Conservation (phyloP, 2,329 filamentous ascomycete species). For the Arthrobotrys conoides region DNA sequence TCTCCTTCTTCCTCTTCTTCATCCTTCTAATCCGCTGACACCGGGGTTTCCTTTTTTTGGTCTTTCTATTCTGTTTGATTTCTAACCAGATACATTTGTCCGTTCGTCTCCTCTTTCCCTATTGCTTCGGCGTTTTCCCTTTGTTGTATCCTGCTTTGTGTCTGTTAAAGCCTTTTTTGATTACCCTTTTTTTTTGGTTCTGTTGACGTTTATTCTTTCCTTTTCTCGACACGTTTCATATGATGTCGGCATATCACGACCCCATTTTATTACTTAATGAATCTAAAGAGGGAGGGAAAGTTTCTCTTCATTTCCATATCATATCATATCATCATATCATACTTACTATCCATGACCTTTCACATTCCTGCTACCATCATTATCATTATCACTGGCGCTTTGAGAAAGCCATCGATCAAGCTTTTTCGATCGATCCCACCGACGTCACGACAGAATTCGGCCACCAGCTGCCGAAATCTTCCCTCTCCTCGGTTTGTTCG, state of each 20-base stretch:
- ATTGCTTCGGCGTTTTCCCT: conserved; percentile 17
- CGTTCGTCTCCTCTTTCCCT: neutral
- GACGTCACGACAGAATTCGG: neutral
- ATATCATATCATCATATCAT: too few relatives aligned
- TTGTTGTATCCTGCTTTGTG: conserved; percentile 1
- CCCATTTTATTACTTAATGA: conserved; percentile 37
- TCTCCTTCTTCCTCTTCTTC: neutral
- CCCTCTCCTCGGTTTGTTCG: neutral
- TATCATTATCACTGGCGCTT: too few relatives aligned
- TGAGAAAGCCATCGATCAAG: too few relatives aligned
- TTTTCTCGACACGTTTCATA: conserved; percentile 14
- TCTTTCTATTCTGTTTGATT: conserved; percentile 14
- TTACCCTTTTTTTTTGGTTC: neutral
- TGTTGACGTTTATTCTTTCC: conserved; percentile 27
- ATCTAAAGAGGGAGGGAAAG: conserved; percentile 15
- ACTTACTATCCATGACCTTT: too few relatives aligned
- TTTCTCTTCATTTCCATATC: neutral
- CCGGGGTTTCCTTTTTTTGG: neutral
- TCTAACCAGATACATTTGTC: neutral
- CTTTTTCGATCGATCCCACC: too few relatives aligned
- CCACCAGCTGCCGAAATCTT: neutral
- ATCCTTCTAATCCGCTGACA: neutral
- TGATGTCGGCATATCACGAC: conserved; percentile 35
- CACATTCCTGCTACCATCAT: too few relatives aligned
- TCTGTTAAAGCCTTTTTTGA: conserved; percentile 12